Conservation (phyloP, 345 rosid genomes). For the Cardiospermum halicacabum region DNA sequence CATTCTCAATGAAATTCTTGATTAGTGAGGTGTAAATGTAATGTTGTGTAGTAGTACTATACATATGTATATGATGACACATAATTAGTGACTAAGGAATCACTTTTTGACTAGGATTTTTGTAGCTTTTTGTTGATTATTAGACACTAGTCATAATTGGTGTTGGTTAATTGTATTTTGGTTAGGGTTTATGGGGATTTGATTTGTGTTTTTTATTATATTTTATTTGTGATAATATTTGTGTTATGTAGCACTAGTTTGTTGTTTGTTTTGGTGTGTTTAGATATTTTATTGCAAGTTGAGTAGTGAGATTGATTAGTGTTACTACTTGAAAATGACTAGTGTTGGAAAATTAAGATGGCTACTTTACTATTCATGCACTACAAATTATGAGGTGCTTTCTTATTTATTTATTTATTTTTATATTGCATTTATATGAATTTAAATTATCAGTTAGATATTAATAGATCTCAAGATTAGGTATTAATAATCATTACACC, state of each 20-base stretch:
- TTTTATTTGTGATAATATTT: no score
- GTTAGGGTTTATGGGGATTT: not conserved
- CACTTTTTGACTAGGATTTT: slow-evolving; percentile 2
- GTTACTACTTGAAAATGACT: not conserved
- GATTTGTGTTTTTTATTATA: not conserved
- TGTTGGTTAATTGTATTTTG: no score
- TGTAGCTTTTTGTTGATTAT: not conserved
- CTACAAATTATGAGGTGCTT: no score
- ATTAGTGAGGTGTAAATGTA: not conserved
- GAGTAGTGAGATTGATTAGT: not conserved
- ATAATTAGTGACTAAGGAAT: slow-evolving; percentile 4
- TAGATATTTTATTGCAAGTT: not conserved
- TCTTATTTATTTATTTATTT: no score
- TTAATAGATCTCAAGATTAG: no score
- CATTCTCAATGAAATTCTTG: slow-evolving; percentile 1
- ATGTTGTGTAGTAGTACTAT: no score
- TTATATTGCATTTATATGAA: no score
- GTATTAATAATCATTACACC: no score
- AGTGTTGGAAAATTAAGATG: not conserved
- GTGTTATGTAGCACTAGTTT: no score
- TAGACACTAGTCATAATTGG: no score
- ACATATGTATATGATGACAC: not conserved
- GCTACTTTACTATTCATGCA: not conserved
- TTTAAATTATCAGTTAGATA: no score
- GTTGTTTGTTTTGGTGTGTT: no score